Percentiles rank a stretch among this genome's conserved stretches.
Evolutionary conservation across 208 protist genomes (phyloP).

Genomic region (Acanthamoeba healyi): DNA sequence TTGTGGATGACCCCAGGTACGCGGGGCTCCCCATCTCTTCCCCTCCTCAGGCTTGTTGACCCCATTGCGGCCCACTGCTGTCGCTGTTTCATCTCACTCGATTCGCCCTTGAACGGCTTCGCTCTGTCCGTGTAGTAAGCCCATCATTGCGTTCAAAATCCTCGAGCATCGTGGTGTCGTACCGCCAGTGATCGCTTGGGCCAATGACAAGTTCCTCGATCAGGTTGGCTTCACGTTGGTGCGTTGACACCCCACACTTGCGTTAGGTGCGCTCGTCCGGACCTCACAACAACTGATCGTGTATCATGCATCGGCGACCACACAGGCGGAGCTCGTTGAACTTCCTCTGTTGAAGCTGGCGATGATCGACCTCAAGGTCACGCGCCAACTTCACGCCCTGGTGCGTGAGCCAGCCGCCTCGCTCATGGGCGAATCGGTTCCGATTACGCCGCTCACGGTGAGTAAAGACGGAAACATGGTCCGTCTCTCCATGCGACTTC

Average conservation of each 20-base stretch:
- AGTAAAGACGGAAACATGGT: not conserved
- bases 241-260: not conserved
- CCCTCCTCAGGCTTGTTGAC: too few relatives aligned
- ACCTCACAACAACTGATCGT: too few relatives aligned
- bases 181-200: not conserved
- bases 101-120: not conserved
- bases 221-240: not conserved
- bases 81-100: not conserved
- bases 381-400: not conserved
- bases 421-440: not conserved
- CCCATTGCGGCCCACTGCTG: too few relatives aligned
- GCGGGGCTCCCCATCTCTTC: not conserved
- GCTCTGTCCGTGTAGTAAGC: not conserved
- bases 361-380: not conserved
- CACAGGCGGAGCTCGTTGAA: not conserved
- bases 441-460: not conserved
- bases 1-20: constrained; percentile 30
- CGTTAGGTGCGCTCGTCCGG: too few relatives aligned
- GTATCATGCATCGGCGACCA: not conserved
- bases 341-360: not conserved
- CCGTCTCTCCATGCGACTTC: not conserved
- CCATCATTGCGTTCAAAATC: constrained; percentile 18
- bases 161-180: constrained; percentile 16
- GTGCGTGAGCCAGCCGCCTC: not conserved
- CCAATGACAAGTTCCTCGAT: not conserved